Evolutionary conservation across 768 basidiomycete species (phyloP).

Genomic region (Mycena pura): DNA sequence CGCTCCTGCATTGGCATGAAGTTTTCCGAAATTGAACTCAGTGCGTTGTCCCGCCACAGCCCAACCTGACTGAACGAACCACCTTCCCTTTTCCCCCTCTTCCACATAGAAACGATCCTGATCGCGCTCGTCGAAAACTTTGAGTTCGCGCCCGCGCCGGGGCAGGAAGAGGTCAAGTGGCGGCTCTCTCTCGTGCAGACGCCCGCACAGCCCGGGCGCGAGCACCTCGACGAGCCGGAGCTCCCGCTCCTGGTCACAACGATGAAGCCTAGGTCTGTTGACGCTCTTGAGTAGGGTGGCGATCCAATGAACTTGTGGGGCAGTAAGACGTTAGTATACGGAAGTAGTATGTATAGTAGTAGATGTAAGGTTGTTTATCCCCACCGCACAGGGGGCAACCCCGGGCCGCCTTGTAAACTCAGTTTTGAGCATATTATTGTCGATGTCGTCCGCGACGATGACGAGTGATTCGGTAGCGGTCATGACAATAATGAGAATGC

Average conservation of each 20-base stretch:
- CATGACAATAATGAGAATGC: too few species aligned
- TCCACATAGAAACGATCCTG: slow-evolving; percentile 5
- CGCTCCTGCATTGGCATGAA: slow-evolving; percentile 16
- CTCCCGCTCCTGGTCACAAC: slow-evolving; percentile 9
- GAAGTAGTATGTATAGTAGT: too few species aligned
- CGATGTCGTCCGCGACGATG: too few species aligned
- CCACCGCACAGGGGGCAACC: too few species aligned
- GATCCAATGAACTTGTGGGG: background rate
- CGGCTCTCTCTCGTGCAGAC: slow-evolving; percentile 11
- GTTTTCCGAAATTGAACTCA: slow-evolving; percentile 5
- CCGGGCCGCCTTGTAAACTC: too few species aligned
- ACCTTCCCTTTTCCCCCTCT: too few species aligned
- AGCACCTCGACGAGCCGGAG: slow-evolving; percentile 6
- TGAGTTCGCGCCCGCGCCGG: slow-evolving; percentile 11
- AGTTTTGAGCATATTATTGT: too few species aligned
- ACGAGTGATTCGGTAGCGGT: too few species aligned
- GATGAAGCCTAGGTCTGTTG: too few species aligned
- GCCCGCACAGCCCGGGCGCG: slow-evolving; percentile 1
- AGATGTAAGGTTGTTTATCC: too few species aligned
- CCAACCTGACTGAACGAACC: background rate
- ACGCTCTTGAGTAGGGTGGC: background rate
- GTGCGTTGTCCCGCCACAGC: background rate
- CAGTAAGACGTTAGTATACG: too few species aligned
- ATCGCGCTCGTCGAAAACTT: slow-evolving; percentile 10
- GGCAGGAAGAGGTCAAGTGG: slow-evolving; percentile 6